Evolutionary conservation across 768 basidiomycete species (phyloP), one percentile per base, ranked within the genome.

Genomic region (Dioszegia crocea): DNA sequence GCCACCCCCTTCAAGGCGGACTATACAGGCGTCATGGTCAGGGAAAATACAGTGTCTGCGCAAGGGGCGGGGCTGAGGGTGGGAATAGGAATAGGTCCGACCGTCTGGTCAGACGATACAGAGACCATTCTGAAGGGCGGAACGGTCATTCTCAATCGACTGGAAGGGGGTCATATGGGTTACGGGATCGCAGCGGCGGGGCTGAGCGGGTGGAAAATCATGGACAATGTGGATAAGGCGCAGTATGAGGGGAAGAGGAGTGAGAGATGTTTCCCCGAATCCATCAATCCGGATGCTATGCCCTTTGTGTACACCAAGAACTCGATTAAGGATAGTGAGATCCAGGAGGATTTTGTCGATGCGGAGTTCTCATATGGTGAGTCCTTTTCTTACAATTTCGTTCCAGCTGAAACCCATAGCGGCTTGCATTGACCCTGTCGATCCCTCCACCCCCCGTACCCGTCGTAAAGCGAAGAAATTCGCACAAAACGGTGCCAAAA

Each of bases 111-210:
- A 26, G 78, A 78, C 61, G 74, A 74, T 60, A 68, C 68, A 11
- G 74, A 78, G 30, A 76, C 73, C 3, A 66, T 77, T 45, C 64
- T 78, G 23, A 69, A 60, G 29, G 78, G 78, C 26, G 79, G 78
- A 8, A 44, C 56, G 0, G 78, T 80, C 10, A 49, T 65, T n/a
- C 71, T 61, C 38, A 81, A 81, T 62, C 66, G 63, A 43, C 40
- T 76, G 27, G 59, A 75, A 33, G 79, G 79, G 0, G 62, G 71
- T n/a, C 77, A 78, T 40, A 77, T 77, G 68, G 80, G 80, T 5
- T 81, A 77, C 59, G 79, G 77, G 10, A 78, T 81, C 53, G 78
- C 78, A 3, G 74, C 76, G 12, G 74, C 76, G 2, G 78, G 79
- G 4, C 62, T 76, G 41, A 64, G 69, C 8, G 63, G 70, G 21